Evolutionary conservation across 2,329 filamentous ascomycete genomes (phyloP), one percentile per base, ranked within the genome.

Genomic region (Exophiala lecanii-corni): DNA sequence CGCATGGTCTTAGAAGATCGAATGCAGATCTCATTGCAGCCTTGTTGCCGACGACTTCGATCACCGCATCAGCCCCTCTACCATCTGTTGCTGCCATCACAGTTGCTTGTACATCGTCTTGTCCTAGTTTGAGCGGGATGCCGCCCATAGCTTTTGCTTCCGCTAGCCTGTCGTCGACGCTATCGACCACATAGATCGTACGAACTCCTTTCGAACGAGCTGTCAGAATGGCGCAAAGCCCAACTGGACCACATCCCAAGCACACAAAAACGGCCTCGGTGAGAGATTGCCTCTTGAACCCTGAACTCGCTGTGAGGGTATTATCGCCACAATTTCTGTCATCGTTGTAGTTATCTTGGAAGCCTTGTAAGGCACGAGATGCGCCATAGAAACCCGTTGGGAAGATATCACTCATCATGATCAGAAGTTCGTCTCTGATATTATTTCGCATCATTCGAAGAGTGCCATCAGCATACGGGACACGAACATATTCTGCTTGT

Each of bases 161-260:
- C 7, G 71, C 64, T 1, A 84, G 60, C 15, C 79, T 68, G 55
- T 80, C 77, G 1, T 70, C 67, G 0, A 82, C 78, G 19, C 73
- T 73, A 48, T 84, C 81, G 2, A 84, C 75, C 0, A 79, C 75
- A 39, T 68, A 49, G 6, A 49, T 31, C 12, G 15, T 44, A n/a
- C 37, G 26, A 4, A 48, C 45, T 4, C 25, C 25, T 20, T 44
- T 41, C 2, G 45, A 33, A 50, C 94, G 80, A 4, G 85, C 82
- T 0, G 73, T 79, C 60, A 83, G 82, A 2, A 79, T 79, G 2
- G 79, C 76, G 74, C 83, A 81, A 2, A 82, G 59, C 1, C 80
- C 79, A 1, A 83, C 78, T 0, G 80, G 79, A 0, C 79, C 78
- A 2, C 75, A 77, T 1, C 79, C 80, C 39, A 82, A 82, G 2